Evolutionary conservation across 495 filamentous ascomycete genomes (phyloP).

Genomic region (Hypoxylon lienhwacheense): DNA sequence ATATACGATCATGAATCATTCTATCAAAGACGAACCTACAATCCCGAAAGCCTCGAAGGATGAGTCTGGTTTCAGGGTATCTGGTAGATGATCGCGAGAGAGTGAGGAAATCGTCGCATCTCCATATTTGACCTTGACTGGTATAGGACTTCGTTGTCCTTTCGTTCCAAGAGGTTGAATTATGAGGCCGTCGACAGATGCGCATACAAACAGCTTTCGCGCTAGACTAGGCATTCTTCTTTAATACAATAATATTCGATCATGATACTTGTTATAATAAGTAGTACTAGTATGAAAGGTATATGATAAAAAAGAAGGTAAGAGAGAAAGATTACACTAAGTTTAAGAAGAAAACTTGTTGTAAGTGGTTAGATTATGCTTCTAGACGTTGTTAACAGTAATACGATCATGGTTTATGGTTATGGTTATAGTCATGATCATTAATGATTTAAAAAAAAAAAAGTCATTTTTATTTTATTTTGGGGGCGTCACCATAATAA

Average conservation of each 20-base stretch:
- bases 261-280: slow-evolving; percentile 18
- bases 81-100: slow-evolving; percentile 41
- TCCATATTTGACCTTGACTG: slow-evolving; percentile 74
- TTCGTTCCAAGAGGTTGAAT: slow-evolving; percentile 67
- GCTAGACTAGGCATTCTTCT: slow-evolving; percentile 69
- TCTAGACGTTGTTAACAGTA: too few species aligned
- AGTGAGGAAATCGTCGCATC: slow-evolving; percentile 55
- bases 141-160: slow-evolving; percentile 49
- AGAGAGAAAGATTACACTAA: slow-evolving; percentile 12
- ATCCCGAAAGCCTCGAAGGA: slow-evolving; percentile 80
- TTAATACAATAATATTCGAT: slow-evolving; percentile 8
- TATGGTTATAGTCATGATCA: slow-evolving; percentile 12
- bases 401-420: slow-evolving; percentile 20
- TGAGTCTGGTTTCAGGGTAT: slow-evolving; percentile 40
- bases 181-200: slow-evolving; percentile 82
- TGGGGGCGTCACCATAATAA: too few species aligned
- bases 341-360: too few species aligned
- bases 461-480: too few species aligned
- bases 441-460: slow-evolving; percentile 13
- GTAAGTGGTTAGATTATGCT: too few species aligned
- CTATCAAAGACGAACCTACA: slow-evolving; percentile 63
- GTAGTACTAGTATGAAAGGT: too few species aligned
- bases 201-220: slow-evolving; percentile 78
- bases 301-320: too few species aligned
- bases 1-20: background rate